phyloP scores from a whole-genome alignment of 352 stramenopile genomes.

The Phytophthora europaea region DNA sequence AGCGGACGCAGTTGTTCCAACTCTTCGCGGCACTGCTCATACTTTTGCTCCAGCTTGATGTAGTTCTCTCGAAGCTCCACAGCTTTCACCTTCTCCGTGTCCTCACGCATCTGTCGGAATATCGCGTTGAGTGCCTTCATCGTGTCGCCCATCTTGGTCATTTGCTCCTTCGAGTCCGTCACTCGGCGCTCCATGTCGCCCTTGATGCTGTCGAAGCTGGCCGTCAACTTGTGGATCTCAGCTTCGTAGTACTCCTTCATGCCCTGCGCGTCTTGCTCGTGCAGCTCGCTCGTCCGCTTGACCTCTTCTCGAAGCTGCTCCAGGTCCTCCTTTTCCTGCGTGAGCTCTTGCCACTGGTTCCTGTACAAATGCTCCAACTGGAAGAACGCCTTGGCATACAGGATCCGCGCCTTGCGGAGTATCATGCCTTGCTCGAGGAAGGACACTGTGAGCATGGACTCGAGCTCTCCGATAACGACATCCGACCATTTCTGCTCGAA shows the following conservation, averaged over 20 bases:
- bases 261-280: constrained; percentile 49
- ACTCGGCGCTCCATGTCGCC: constrained; percentile 80
- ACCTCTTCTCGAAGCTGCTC: constrained; percentile 53
- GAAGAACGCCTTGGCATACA: constrained; percentile 86
- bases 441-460: constrained; percentile 87
- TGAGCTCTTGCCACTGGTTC: constrained; percentile 46
- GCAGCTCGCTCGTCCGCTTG: constrained; percentile 34
- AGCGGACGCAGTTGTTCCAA: constrained; percentile 69
- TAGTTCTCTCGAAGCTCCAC: constrained; percentile 89
- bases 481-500: constrained; percentile 95
- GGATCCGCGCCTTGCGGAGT: constrained; percentile 80
- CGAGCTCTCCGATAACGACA: constrained; percentile 86
- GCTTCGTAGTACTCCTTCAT: constrained; percentile 61
- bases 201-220: constrained; percentile 59
- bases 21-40: constrained; percentile 64
- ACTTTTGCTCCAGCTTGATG: constrained; percentile 78
- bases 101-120: constrained; percentile 94
- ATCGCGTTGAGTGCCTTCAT: constrained; percentile 95
- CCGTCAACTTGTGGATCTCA: constrained; percentile 60
- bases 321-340: constrained; percentile 44
- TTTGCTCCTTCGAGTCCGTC: constrained; percentile 79
- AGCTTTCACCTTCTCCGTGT: constrained; percentile 91
- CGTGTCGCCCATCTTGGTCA: constrained; percentile 93
- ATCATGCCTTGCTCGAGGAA: constrained; percentile 92
- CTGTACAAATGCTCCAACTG: constrained; percentile 68